Conservation (phyloP, 2,329 filamentous ascomycete genomes). For the Amphichorda felina region DNA sequence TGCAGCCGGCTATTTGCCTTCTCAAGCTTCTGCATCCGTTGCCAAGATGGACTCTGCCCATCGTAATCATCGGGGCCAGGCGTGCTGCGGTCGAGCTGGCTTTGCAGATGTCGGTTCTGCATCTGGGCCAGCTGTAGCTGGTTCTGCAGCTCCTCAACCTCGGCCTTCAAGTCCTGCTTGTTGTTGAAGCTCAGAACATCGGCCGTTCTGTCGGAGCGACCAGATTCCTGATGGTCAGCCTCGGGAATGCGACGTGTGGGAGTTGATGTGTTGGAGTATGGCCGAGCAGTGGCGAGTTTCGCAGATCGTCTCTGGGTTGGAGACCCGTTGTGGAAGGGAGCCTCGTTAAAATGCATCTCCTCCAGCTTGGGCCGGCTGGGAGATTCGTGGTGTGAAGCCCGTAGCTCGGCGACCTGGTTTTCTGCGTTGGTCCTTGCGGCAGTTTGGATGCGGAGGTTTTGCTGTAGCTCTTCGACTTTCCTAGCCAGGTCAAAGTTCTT, state of each 20-base stretch:
- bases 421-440: slow-evolving; percentile 76
- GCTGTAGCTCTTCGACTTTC: slow-evolving; percentile 79
- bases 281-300: slow-evolving; percentile 33
- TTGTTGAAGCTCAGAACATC: slow-evolving; percentile 79
- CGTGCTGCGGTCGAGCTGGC: slow-evolving; percentile 63
- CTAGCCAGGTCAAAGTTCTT: slow-evolving; percentile 75
- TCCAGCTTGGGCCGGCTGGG: slow-evolving; percentile 66
- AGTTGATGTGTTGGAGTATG: slow-evolving; percentile 65
- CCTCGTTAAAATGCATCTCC: slow-evolving; percentile 78
- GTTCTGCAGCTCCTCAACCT: slow-evolving; percentile 86
- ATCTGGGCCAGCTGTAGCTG: slow-evolving; percentile 89
- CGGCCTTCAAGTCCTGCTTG: slow-evolving; percentile 80
- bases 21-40: slow-evolving; percentile 82
- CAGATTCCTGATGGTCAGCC: slow-evolving; percentile 56
- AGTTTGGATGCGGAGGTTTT: slow-evolving; percentile 72
- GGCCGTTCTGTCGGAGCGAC: slow-evolving; percentile 68
- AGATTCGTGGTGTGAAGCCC: slow-evolving; percentile 59
- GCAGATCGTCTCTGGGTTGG: slow-evolving; percentile 56
- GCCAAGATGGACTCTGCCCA: slow-evolving; percentile 68
- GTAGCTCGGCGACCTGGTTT: slow-evolving; percentile 65
- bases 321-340: slow-evolving; percentile 58
- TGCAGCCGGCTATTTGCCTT: slow-evolving; percentile 85
- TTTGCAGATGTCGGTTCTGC: slow-evolving; percentile 88
- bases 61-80: slow-evolving; percentile 52
- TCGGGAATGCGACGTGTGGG: slow-evolving; percentile 62